Conservation (phyloP, 2,329 filamentous ascomycete species). For the Coleophoma crateriformis region DNA sequence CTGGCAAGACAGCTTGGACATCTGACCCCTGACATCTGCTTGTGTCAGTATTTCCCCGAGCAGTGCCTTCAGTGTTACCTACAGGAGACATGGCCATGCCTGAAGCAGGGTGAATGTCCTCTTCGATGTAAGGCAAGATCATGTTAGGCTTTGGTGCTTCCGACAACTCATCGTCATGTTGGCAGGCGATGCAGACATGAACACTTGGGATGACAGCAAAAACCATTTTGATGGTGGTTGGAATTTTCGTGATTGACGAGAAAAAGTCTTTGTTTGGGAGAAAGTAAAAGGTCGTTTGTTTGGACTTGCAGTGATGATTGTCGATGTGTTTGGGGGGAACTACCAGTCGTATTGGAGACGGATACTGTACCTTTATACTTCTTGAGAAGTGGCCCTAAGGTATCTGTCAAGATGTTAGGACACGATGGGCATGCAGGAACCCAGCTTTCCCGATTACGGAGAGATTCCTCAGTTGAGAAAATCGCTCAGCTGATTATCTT, state of each 20-base stretch:
- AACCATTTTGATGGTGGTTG: neutral
- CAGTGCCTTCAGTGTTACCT: neutral
- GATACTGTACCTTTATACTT: conserved; percentile 9
- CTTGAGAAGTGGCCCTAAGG: neutral
- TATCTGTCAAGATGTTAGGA: neutral
- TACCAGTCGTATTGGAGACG: neutral
- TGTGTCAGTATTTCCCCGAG: conserved; percentile 5
- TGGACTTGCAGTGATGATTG: neutral
- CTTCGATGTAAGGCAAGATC: neutral
- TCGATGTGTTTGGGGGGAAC: neutral
- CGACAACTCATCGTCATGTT: neutral
- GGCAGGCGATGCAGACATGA: neutral
- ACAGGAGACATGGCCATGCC: conserved; percentile 5
- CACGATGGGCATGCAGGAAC: conserved; percentile 1
- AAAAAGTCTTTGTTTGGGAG: neutral
- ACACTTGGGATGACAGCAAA: neutral
- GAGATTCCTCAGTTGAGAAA: neutral
- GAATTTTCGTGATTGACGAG: neutral
- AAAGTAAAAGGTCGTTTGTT: conserved; percentile 1
- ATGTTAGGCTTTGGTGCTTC: neutral
- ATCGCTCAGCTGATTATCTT: conserved; percentile 5
- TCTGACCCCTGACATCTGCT: conserved; percentile 41
- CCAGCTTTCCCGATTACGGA: conserved; percentile 2
- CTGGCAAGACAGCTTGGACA: conserved; percentile 44
- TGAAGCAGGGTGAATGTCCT: conserved; percentile 9